Evolutionary conservation across 768 basidiomycete species (phyloP).

Genomic region (Trametes cinnabarina): DNA sequence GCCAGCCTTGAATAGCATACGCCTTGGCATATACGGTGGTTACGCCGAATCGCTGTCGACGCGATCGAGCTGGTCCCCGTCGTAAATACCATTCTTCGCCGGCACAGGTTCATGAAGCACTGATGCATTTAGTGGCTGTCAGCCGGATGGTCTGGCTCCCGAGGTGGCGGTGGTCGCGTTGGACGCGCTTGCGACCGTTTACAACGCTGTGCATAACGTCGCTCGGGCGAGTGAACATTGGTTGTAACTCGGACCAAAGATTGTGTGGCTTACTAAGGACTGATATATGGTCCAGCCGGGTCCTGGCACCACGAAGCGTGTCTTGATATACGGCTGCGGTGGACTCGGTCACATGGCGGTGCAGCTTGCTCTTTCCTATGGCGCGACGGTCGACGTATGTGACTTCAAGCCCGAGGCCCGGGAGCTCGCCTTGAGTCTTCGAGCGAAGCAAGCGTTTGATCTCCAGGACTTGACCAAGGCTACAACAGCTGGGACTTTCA

Average conservation of each 20-base stretch:
- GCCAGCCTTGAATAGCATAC: not conserved
- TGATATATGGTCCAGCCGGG: not conserved
- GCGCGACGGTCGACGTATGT: conserved; percentile 13
- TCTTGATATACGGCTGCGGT: conserved; percentile 38
- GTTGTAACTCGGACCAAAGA: not conserved
- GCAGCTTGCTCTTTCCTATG: conserved; percentile 15
- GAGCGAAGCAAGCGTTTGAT: conserved; percentile 5
- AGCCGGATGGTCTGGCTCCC: conserved; percentile 12
- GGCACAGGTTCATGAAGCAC: no score
- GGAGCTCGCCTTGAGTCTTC: conserved; percentile 7
- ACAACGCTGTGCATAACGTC: conserved; percentile 7
- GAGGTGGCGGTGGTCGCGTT: conserved; percentile 7
- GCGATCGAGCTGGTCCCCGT: conserved; percentile 9
- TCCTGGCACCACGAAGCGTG: conserved; percentile 8
- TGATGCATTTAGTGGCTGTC: not conserved
- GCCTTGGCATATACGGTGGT: conserved; percentile 4
- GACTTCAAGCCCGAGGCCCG: conserved; percentile 14
- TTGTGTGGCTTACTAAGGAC: not conserved
- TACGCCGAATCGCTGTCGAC: conserved; percentile 8
- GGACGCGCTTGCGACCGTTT: conserved; percentile 4
- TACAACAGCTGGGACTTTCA: not conserved
- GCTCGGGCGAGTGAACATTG: not conserved
- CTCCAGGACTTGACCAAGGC: conserved; percentile 1
- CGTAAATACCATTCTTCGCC: not conserved
- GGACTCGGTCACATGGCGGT: conserved; percentile 30